phyloP scores from a whole-genome alignment of 1,284 basidiomycete species.

The Cryptococcus wingfieldii region DNA sequence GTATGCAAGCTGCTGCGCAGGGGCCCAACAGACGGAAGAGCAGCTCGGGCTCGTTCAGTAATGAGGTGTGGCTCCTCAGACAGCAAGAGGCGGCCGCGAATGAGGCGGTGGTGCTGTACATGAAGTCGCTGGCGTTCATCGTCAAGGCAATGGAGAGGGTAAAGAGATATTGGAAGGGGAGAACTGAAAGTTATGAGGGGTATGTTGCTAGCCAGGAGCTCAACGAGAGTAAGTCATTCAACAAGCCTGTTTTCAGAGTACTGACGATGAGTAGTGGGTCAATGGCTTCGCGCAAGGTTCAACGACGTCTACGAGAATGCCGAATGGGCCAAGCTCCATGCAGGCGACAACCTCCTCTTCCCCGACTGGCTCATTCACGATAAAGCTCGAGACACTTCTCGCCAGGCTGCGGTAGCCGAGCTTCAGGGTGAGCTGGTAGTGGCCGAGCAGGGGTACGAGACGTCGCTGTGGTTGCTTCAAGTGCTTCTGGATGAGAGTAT shows the following conservation, averaged over 20 bases:
- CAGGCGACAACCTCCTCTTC: slow-evolving; percentile 52
- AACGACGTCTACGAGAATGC: slow-evolving; percentile 58
- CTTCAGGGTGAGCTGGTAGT: slow-evolving; percentile 68
- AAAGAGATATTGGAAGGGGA: slow-evolving; percentile 49
- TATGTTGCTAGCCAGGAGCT: slow-evolving; percentile 51
- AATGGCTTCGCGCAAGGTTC: slow-evolving; percentile 57
- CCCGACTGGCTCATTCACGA: slow-evolving; percentile 57
- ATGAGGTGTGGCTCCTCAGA: slow-evolving; percentile 56
- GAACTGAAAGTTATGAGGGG: slow-evolving; percentile 25
- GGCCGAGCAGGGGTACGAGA: slow-evolving; percentile 91
- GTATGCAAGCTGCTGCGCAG: slow-evolving; percentile 8
- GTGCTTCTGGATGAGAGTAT: slow-evolving; percentile 85
- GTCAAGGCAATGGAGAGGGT: slow-evolving; percentile 76
- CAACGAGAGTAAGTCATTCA: slow-evolving; percentile 52
- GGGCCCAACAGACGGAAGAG: slow-evolving; percentile 20
- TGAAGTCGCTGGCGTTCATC: slow-evolving; percentile 87
- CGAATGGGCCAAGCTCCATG: slow-evolving; percentile 53
- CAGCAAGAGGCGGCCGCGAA: slow-evolving; percentile 70
- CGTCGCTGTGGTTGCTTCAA: slow-evolving; percentile 85
- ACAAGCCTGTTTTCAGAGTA: background rate
- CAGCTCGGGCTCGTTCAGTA: slow-evolving; percentile 27
- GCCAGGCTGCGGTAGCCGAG: slow-evolving; percentile 86
- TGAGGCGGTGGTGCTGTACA: slow-evolving; percentile 83
- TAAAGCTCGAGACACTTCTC: slow-evolving; percentile 60
- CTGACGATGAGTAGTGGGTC: slow-evolving; percentile 47